Evolutionary conservation across 2,329 filamentous ascomycete species (phyloP).

Genomic region (Botrytis medusae): DNA sequence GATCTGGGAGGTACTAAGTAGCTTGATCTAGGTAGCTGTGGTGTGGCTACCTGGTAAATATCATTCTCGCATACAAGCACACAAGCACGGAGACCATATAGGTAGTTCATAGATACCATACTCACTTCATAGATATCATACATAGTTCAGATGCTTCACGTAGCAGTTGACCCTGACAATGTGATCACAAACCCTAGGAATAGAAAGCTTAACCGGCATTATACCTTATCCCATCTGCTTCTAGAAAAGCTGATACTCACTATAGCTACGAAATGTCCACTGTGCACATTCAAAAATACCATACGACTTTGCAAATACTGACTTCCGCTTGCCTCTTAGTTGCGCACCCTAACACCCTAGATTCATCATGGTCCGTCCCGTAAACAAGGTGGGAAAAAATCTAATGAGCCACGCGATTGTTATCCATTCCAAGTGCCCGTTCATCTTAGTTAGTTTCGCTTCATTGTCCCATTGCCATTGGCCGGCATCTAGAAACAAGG

Average conservation of each 20-base stretch:
- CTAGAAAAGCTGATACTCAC: background rate
- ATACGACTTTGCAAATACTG: background rate
- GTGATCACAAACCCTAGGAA: background rate
- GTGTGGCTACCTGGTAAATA: background rate
- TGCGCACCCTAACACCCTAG: background rate
- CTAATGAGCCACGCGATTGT: background rate
- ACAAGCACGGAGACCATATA: background rate
- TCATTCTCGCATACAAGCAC: background rate
- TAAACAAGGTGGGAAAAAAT: background rate
- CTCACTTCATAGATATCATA: background rate
- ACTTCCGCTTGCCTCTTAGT: background rate
- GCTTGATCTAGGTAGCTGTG: background rate
- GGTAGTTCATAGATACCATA: background rate
- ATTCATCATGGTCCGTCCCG: background rate
- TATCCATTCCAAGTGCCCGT: background rate
- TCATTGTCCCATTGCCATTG: background rate
- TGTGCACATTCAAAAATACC: background rate
- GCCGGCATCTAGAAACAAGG: background rate
- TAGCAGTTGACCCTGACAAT: background rate
- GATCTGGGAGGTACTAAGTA: background rate
- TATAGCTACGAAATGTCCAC: background rate
- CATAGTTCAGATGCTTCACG: background rate
- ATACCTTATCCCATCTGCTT: background rate
- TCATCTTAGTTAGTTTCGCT: background rate
- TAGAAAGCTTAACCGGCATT: background rate